Percentiles rank a stretch among this genome's conserved stretches.
Evolutionary conservation across 352 stramenopile species (phyloP).

Genomic region (Globisporangium echinulatum): DNA sequence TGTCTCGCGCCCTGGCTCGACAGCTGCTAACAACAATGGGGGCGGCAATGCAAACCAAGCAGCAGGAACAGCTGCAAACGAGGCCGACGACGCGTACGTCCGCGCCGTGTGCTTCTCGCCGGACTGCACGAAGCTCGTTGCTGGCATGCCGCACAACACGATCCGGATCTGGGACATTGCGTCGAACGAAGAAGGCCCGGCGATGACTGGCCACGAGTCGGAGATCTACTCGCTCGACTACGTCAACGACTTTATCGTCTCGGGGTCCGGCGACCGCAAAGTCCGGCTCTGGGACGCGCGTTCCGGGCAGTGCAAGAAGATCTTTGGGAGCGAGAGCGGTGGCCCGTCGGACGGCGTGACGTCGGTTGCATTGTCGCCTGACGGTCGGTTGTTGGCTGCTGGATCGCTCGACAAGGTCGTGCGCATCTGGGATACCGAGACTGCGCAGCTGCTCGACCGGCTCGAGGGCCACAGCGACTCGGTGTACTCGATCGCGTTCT

Average conservation of each 20-base stretch:
- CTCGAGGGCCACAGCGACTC: constrained; percentile 83
- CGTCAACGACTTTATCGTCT: constrained; percentile 83
- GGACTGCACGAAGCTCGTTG: constrained; percentile 77
- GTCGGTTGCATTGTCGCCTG: constrained; percentile 70
- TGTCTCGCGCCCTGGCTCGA: constrained; percentile 53
- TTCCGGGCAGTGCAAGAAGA: constrained; percentile 76
- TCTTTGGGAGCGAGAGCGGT: constrained; percentile 78
- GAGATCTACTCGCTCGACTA: constrained; percentile 87
- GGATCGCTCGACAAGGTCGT: constrained; percentile 84
- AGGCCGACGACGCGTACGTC: constrained; percentile 78
- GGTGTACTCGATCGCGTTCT: constrained; percentile 86
- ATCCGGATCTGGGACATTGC: constrained; percentile 86
- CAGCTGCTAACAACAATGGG: constrained; percentile 11
- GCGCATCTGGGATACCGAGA: constrained; percentile 83
- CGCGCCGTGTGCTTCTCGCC: constrained; percentile 82
- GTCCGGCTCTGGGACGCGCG: constrained; percentile 80
- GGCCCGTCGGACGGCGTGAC: constrained; percentile 77
- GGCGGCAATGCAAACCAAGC: constrained; percentile 23
- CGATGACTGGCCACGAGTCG: constrained; percentile 79
- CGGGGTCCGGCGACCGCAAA: constrained; percentile 77
- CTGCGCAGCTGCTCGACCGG: constrained; percentile 70
- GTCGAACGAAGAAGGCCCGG: constrained; percentile 74
- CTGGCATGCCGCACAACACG: constrained; percentile 86
- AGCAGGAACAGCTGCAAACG: constrained; percentile 35
- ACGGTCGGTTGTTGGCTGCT: constrained; percentile 69